A percentile compares a stretch with the other conserved stretches of the same genome.
Evolutionary conservation across 208 protist genomes (phyloP).

Genomic region (Angomonas deanei): DNA sequence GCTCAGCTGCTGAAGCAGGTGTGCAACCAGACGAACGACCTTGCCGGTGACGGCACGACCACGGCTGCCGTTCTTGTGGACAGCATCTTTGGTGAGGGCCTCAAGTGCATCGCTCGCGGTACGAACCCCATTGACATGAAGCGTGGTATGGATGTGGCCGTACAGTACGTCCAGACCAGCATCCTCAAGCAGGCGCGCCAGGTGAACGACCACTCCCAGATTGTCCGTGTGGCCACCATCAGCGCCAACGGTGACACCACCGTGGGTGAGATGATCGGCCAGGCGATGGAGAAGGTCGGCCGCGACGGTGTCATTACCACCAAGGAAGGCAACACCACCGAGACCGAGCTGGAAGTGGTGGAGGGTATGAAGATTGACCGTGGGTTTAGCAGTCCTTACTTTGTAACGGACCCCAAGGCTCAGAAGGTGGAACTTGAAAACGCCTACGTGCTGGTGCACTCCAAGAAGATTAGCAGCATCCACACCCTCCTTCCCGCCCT

Average conservation of each 20-base stretch:
- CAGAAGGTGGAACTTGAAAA: constrained; percentile 96
- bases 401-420: constrained; percentile 97
- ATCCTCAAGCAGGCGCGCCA: constrained; percentile 89
- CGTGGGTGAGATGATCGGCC: constrained; percentile 97
- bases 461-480: constrained; percentile 95
- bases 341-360: constrained; percentile 96
- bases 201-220: constrained; percentile 94
- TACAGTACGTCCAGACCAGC: constrained; percentile 83
- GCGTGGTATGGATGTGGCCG: constrained; percentile 96
- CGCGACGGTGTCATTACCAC: constrained; percentile 99
- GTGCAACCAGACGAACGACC: constrained; percentile 97
- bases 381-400: constrained; percentile 98
- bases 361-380: constrained; percentile 98
- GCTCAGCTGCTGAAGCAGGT: constrained; percentile 96
- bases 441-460: constrained; percentile 92
- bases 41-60: constrained; percentile 98
- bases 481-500: constrained; percentile 88
- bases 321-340: constrained; percentile 97
- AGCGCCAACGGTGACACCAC: constrained; percentile 98
- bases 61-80: constrained; percentile 98
- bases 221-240: constrained; percentile 98
- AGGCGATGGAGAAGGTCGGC: constrained; percentile 99
- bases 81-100: constrained; percentile 97
- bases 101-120: constrained; percentile 95
- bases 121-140: constrained; percentile 99